Percentiles rank a stretch among this genome's conserved stretches.
Evolutionary conservation across 2,329 filamentous ascomycete species (phyloP).

Genomic region (Cercospora beticola): DNA sequence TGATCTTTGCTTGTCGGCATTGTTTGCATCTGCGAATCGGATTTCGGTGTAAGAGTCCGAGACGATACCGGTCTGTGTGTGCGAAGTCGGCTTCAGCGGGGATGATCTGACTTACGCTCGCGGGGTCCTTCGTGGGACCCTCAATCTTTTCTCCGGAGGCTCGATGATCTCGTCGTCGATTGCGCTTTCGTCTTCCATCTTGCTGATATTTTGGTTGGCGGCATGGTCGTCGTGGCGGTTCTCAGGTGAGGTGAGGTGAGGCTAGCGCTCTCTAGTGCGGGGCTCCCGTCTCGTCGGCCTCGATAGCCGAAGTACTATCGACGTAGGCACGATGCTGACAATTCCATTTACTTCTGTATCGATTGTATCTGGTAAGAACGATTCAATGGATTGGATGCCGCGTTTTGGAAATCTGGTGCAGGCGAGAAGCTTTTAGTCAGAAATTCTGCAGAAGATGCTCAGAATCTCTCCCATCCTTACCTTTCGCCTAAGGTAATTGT

Average conservation of each 20-base stretch:
- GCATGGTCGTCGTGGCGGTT: neutral
- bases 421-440: no score
- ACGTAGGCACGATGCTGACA: neutral
- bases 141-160: constrained; percentile 10
- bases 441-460: no score
- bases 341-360: neutral
- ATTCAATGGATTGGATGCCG: neutral
- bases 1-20: constrained; percentile 50
- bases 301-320: constrained; percentile 7
- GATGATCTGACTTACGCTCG: constrained; percentile 11
- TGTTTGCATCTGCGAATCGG: constrained; percentile 41
- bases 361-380: neutral
- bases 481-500: no score
- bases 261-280: neutral
- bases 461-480: no score
- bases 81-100: neutral
- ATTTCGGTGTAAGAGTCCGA: constrained; percentile 9
- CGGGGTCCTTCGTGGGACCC: constrained; percentile 16
- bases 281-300: neutral
- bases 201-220: neutral
- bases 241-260: neutral
- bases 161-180: constrained; percentile 9
- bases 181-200: neutral
- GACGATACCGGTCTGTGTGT: neutral
- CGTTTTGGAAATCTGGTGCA: no score